Percentiles rank a stretch among this genome's conserved stretches.
Evolutionary conservation across 768 basidiomycete species (phyloP).

Genomic region (Chalciporus sphaerocephalus): DNA sequence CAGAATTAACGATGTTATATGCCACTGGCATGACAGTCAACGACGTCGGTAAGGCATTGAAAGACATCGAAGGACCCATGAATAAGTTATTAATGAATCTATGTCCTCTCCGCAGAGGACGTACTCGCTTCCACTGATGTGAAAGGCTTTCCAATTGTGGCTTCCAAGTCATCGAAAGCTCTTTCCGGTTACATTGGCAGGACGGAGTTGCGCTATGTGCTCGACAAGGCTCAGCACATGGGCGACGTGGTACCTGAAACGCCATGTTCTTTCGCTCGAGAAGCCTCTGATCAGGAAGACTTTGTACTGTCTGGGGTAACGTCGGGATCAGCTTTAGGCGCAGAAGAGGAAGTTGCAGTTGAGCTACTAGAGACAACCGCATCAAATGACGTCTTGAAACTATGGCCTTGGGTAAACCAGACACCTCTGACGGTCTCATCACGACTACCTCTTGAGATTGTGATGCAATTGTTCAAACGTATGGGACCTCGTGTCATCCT

Average conservation of each 20-base stretch:
- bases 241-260: constrained; percentile 61
- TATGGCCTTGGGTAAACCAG: constrained; percentile 96
- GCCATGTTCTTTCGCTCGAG: constrained; percentile 61
- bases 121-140: constrained; percentile 68
- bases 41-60: constrained; percentile 64
- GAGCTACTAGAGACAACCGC: constrained; percentile 61
- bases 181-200: constrained; percentile 87
- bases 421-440: constrained; percentile 92
- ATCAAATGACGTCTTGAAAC: constrained; percentile 53
- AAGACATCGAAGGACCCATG: too few relatives aligned
- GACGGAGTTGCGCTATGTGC: constrained; percentile 77
- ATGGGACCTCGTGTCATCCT: constrained; percentile 98
- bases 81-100: constrained; percentile 2
- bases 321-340: constrained; percentile 49
- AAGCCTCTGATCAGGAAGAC: constrained; percentile 50
- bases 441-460: constrained; percentile 89
- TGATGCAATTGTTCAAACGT: constrained; percentile 95
- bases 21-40: constrained; percentile 72
- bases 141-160: constrained; percentile 90
- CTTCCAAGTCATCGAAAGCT: constrained; percentile 51
- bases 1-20: constrained; percentile 66
- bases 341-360: constrained; percentile 64
- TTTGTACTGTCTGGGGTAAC: constrained; percentile 39
- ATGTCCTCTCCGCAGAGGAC: constrained; percentile 46
- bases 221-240: constrained; percentile 71